Evolutionary conservation across 805 yeast genomes (phyloP), one percentile per base, ranked within the genome.

Genomic region (Starmerella sirachaensis): DNA sequence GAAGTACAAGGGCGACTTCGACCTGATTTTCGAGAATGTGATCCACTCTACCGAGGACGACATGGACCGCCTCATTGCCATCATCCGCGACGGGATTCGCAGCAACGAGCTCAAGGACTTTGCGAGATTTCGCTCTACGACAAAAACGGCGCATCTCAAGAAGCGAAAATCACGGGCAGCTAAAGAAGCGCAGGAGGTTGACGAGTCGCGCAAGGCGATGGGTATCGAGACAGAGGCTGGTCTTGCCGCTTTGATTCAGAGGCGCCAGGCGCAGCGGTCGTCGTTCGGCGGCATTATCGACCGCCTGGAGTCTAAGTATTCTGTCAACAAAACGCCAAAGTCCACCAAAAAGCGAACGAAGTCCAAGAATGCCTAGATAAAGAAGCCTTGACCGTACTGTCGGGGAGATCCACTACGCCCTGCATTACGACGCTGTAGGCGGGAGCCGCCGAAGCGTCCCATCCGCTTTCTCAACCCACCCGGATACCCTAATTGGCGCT

Each of bases 31-130:
- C 52, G 93, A 83, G 54, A 64, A 66, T 23, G 76, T 85, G 3
- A 79, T 91, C 8, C 94, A 85, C 57, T 65, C 80, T 36, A 85
- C 78, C 44, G 68, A 64, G 25, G 62, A 54, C 0, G 84, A 77
- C 48, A 93, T 81, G 50, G 58, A 57, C 22, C 65, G 94, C 26
- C 65, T 80, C 30, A 70, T 68, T 39, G 55, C 54, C 2, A 64
- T 75, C 1, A 69, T 83, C 20, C 60, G 65, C 22, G 61, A 61
- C 11, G 60, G 74, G 28, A 57, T 70, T 12, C 55, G 54, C 5
- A 58, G 59, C 1, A 59, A 62, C 2, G 60, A 59, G 4, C 56
- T 69, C 22, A 61, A 61, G 14, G 37, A 53, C 6, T 59, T 62
- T 13, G 57, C 61, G 33, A 61, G 70, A 42, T 80, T 74, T 67